Evolutionary conservation across 73 alveolate species (phyloP).

Genomic region (Tetrahymena elliotti): DNA sequence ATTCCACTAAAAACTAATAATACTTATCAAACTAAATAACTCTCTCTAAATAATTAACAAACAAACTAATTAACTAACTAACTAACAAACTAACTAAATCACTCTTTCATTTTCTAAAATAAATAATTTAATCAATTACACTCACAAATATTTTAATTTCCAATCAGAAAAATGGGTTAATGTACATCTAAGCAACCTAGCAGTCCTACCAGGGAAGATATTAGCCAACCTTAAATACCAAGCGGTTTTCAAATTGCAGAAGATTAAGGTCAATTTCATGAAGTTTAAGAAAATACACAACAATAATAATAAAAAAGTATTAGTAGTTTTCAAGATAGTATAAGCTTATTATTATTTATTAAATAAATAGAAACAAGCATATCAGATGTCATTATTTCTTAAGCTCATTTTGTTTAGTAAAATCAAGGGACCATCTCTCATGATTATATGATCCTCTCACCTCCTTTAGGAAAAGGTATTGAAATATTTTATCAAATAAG

Average conservation of each 20-base stretch:
- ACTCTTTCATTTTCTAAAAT: no score
- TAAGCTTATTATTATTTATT: no score
- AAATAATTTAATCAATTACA: no score
- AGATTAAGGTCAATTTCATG: not conserved
- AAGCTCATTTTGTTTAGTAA: conserved; percentile 6
- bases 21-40: not conserved
- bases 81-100: no score
- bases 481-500: no score
- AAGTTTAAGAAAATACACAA: not conserved
- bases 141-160: not conserved
- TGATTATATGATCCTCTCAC: conserved; percentile 11
- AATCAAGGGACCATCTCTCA: conserved; percentile 12
- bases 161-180: not conserved
- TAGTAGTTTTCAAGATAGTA: not conserved
- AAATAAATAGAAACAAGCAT: not conserved
- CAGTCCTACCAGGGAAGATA: not conserved
- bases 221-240: not conserved
- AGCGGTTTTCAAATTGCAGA: not conserved
- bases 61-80: not conserved
- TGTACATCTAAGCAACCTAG: not conserved
- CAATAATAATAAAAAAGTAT: not conserved
- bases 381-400: not conserved
- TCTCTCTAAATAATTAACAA: no score
- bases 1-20: not conserved
- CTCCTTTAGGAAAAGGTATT: conserved; percentile 33